phyloP scores from a whole-genome alignment of 169 alveolate species.

The Amoebophrya sp. region DNA sequence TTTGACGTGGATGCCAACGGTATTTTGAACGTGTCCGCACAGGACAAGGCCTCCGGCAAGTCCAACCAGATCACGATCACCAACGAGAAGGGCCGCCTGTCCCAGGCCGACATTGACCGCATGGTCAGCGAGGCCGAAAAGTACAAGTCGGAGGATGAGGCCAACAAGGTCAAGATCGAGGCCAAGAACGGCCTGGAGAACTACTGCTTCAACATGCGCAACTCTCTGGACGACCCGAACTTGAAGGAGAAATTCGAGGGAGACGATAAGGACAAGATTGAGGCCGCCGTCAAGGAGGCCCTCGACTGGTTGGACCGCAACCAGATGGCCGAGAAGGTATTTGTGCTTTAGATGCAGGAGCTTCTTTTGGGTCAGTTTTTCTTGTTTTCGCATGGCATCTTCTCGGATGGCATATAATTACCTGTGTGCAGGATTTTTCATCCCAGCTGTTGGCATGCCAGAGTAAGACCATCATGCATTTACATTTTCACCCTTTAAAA shows the following conservation, averaged over 20 bases:
- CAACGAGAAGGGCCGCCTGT: conserved; percentile 90
- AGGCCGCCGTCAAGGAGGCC: conserved; percentile 73
- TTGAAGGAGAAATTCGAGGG: conserved; percentile 84
- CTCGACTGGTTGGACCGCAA: conserved; percentile 87
- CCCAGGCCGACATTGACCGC: conserved; percentile 88
- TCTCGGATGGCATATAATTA: no score
- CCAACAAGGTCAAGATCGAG: conserved; percentile 68
- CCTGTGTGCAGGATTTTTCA: no score
- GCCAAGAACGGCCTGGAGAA: conserved; percentile 73
- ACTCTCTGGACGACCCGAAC: conserved; percentile 77
- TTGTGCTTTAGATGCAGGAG: no score
- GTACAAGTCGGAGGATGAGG: conserved; percentile 89
- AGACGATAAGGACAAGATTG: conserved; percentile 73
- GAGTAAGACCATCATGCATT: no score
- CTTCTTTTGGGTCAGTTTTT: no score
- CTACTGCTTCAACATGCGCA: conserved; percentile 73
- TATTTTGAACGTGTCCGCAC: conserved; percentile 90
- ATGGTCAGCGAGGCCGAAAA: conserved; percentile 94
- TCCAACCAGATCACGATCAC: conserved; percentile 89
- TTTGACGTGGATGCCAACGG: conserved; percentile 95
- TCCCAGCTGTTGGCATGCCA: no score
- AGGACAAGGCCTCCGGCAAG: conserved; percentile 90
- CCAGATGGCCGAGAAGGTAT: conserved; percentile 83
- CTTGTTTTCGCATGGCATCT: no score
- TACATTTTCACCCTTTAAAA: no score